Conservation (phyloP, 2,329 filamentous ascomycete genomes). For the Calonectria honghensis region DNA sequence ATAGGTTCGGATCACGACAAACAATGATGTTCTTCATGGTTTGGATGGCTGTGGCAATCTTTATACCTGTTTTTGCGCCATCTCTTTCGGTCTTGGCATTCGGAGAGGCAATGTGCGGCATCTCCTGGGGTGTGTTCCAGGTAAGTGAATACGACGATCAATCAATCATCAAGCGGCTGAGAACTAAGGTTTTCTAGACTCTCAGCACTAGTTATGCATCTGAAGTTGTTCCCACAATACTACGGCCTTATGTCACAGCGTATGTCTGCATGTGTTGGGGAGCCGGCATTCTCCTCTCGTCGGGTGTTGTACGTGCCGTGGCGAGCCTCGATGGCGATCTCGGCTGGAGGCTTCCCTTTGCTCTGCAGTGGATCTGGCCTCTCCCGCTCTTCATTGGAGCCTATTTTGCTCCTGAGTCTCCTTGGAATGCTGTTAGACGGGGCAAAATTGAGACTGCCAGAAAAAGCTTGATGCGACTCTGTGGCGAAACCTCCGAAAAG, state of each 20-base stretch:
- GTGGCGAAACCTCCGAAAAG: slow-evolving; percentile 47
- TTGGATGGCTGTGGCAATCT: slow-evolving; percentile 36
- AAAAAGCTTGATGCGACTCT: slow-evolving; percentile 52
- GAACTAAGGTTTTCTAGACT: slow-evolving; percentile 51
- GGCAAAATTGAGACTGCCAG: slow-evolving; percentile 54
- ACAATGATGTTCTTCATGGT: slow-evolving; percentile 51
- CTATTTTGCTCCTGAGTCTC: slow-evolving; percentile 56
- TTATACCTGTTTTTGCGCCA: slow-evolving; percentile 57
- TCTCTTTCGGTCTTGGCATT: slow-evolving; percentile 60
- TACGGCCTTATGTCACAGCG: slow-evolving; percentile 63
- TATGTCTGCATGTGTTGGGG: slow-evolving; percentile 67
- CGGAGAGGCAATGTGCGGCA: slow-evolving; percentile 59
- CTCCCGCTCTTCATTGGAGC: slow-evolving; percentile 54
- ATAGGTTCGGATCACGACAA: slow-evolving; percentile 57
- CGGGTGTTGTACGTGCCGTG: slow-evolving; percentile 62
- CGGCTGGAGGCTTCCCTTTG: slow-evolving; percentile 62
- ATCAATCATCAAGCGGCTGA: background rate
- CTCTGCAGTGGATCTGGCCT: slow-evolving; percentile 60
- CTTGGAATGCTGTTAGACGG: slow-evolving; percentile 56
- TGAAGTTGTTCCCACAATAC: slow-evolving; percentile 59
- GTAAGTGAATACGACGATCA: slow-evolving; percentile 8
- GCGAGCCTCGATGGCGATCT: slow-evolving; percentile 57
- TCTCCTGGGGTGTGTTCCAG: slow-evolving; percentile 60
- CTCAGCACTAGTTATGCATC: slow-evolving; percentile 66
- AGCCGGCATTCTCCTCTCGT: slow-evolving; percentile 64